These are phyloP conservation scores for Mycena capillaripes DNA, from an alignment of 768 basidiomycete species.

Conservation along the genomic window DNA sequence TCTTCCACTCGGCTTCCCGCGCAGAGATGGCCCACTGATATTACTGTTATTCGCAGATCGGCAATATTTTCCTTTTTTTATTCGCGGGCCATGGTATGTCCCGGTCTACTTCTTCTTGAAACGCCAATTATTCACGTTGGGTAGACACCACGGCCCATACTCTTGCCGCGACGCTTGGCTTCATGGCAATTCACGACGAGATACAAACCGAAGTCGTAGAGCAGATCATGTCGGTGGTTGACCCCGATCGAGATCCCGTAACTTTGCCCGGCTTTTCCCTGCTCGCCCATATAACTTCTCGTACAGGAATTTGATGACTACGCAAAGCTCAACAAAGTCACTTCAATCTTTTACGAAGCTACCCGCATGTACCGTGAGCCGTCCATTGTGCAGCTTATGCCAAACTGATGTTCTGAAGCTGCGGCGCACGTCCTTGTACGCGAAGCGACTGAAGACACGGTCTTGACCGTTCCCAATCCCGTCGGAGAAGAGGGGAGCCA, in stretches of 20 bases:
- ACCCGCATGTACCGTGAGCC: conserved; percentile 46
- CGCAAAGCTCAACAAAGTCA: conserved; percentile 41
- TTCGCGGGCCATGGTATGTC: conserved; percentile 70
- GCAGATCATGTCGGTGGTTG: conserved; percentile 58
- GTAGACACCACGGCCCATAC: conserved; percentile 66
- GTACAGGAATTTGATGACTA: conserved; percentile 38
- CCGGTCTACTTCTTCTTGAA: neutral
- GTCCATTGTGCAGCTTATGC: neutral
- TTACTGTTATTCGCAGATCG: conserved; percentile 53
- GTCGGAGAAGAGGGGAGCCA: conserved; percentile 42
- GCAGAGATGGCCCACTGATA: neutral
- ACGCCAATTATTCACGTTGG: neutral
- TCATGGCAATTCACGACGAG: conserved; percentile 59
- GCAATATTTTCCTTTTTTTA: conserved; percentile 65
- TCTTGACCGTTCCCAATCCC: conserved; percentile 43
- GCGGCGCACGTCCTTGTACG: conserved; percentile 43
- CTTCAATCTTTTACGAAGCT: conserved; percentile 48
- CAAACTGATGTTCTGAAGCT: conserved; percentile 20
- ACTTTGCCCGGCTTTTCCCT: neutral
- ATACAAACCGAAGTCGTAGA: conserved; percentile 63
- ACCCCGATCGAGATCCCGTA: conserved; percentile 52
- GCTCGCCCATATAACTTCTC: neutral
- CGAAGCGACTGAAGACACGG: conserved; percentile 45
- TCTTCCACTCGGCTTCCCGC: neutral
- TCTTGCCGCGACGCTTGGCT: conserved; percentile 61